phyloP scores from a whole-genome alignment of 805 yeast genomes.

The Metschnikowia drakensbergensis region DNA sequence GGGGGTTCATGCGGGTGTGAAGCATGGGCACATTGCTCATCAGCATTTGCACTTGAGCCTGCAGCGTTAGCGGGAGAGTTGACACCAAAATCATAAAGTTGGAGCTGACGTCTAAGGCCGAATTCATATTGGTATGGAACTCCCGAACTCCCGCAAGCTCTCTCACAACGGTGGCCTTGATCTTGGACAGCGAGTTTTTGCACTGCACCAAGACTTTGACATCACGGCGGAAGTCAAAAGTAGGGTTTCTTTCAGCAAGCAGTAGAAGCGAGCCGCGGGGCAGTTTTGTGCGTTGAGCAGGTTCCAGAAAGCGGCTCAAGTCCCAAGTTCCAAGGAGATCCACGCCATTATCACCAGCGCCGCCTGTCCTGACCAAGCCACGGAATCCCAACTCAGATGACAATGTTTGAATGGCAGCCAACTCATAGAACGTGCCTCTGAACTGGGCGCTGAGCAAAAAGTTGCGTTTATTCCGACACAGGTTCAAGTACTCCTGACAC shows the following conservation, averaged over 20 bases:
- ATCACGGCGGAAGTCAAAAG: conserved; percentile 21
- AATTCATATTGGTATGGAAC: conserved; percentile 26
- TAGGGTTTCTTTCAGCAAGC: conserved; percentile 6
- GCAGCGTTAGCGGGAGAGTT: conserved; percentile 45
- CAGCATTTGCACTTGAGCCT: conserved; percentile 45
- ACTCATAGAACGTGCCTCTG: conserved; percentile 54
- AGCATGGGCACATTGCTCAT: conserved; percentile 44
- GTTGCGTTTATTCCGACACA: conserved; percentile 23
- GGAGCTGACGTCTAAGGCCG: conserved; percentile 15
- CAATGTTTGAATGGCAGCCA: conserved; percentile 39
- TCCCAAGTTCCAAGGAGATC: conserved; percentile 56
- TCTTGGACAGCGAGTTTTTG: conserved; percentile 43
- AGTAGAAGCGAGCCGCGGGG: conserved; percentile 8
- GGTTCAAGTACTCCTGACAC: conserved; percentile 27
- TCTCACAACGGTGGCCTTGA: conserved; percentile 46
- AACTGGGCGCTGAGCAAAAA: conserved; percentile 41
- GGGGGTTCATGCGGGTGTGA: conserved; percentile 38
- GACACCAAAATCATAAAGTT: conserved; percentile 43
- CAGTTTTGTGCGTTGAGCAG: neutral
- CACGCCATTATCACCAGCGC: conserved; percentile 54
- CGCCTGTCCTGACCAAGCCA: conserved; percentile 46
- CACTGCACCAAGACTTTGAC: conserved; percentile 52
- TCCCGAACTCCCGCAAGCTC: conserved; percentile 52
- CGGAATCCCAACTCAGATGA: conserved; percentile 34
- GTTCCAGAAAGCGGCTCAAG: conserved; percentile 13